Conservation (phyloP, 2,329 filamentous ascomycete species). For the Calcarisporium arbuscula region DNA sequence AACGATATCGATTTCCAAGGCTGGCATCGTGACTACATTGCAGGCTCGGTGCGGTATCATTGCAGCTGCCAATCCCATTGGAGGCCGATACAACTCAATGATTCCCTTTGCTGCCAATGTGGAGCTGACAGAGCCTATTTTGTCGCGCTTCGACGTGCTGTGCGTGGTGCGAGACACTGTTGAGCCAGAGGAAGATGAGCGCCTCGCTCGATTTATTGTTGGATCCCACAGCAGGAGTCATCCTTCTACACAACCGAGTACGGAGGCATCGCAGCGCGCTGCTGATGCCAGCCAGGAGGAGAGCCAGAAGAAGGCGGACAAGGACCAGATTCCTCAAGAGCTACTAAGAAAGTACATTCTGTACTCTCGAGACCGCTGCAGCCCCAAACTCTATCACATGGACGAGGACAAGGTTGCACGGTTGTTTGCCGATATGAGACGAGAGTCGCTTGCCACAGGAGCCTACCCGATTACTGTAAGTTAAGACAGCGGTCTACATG, state of each 20-base stretch:
- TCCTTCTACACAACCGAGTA: conserved; percentile 48
- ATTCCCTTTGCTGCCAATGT: conserved; percentile 96
- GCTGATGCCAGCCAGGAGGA: not conserved
- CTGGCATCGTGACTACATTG: conserved; percentile 93
- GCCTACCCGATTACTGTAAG: conserved; percentile 96
- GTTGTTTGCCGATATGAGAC: conserved; percentile 91
- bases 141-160: conserved; percentile 96
- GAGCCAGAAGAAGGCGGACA: conserved; percentile 39
- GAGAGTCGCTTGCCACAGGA: conserved; percentile 86
- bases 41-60: conserved; percentile 96
- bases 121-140: conserved; percentile 90
- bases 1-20: conserved; percentile 98
- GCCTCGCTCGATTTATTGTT: conserved; percentile 89
- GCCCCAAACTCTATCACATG: conserved; percentile 92
- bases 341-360: conserved; percentile 93
- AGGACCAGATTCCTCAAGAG: conserved; percentile 75
- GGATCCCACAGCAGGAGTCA: conserved; percentile 90
- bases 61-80: conserved; percentile 92
- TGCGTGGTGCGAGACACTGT: conserved; percentile 95
- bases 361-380: conserved; percentile 83
- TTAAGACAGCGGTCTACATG: conserved; percentile 13
- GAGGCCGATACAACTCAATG: conserved; percentile 92
- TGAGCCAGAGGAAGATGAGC: conserved; percentile 85
- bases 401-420: conserved; percentile 95
- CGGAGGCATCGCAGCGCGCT: conserved; percentile 9